Evolutionary conservation across 2,329 filamentous ascomycete genomes (phyloP), one percentile per base, ranked within the genome.

Genomic region (Colletotrichum sp.): DNA sequence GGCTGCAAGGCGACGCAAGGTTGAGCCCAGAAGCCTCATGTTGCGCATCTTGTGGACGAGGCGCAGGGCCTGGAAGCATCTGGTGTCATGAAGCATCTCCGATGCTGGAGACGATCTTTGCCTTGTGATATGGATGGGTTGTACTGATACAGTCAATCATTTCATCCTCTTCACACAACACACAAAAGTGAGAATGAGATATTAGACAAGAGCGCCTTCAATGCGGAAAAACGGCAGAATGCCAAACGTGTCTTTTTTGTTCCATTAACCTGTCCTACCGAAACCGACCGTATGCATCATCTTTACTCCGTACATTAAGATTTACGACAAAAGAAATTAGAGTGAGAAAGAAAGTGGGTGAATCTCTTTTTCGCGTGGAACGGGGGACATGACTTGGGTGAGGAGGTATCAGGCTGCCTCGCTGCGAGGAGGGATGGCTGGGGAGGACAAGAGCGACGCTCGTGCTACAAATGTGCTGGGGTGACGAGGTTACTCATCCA

Each of bases 221-320:
- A 18, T 24, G 64, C 60, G 64, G 64, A 21, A 14, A 66, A 66
- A 68, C 61, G 34, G 61, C 32, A 63, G 28, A 63, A 68, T 52
- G 65, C 43, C 65, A 70, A n/a, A 63, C 30, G 28, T 70, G 55
- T 72, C 34, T 74, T 75, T 76, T 67, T 52, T 65, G 74, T 70
- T 65, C 71, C 71, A 74, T 76, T 67, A 71, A 70, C 66, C 72
- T 71, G 66, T 59, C 71, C 61, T 70, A 76, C 74, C 74, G 71
- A 74, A 64, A 70, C 71, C 74, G 71, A 76, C 74, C 74, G 71
- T 74, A 74, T 74, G 74, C 74, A 76, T 76, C 71, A 67, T 76
- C 70, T 74, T 67, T 75, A 76, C 74, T 76, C 74, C 72, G 39
- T 76, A 64, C 74, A 71, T 76, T 76, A 76, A 71, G 52, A 28